These are phyloP conservation scores for Chaetomiaceae sp. DNA, from an alignment of 2,329 filamentous ascomycete genomes.

Conservation along the genomic window DNA sequence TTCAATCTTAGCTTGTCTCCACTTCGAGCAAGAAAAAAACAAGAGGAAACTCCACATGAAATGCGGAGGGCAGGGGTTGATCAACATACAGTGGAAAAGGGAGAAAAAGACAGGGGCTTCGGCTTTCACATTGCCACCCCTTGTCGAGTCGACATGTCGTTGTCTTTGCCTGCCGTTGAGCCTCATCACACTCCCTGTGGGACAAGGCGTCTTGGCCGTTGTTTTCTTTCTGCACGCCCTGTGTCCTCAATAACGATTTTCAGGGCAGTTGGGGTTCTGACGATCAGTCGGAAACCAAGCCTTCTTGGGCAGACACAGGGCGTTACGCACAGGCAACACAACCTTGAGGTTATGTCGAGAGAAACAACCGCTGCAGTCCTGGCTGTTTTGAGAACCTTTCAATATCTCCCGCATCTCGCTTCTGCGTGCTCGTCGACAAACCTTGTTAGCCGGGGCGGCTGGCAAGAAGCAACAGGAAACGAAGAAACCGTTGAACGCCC, in stretches of 20 bases:
- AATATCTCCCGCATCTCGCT: constrained; percentile 11
- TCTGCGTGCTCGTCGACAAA: neutral
- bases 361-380: neutral
- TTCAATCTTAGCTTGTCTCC: constrained; percentile 2
- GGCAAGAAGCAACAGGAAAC: neutral
- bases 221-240: too few species aligned
- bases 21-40: constrained; percentile 7
- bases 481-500: too few species aligned
- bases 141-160: too few species aligned
- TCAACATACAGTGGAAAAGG: neutral
- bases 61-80: constrained; percentile 7
- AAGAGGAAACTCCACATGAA: neutral
- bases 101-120: neutral
- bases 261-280: neutral
- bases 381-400: neutral
- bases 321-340: neutral
- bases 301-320: neutral
- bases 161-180: neutral
- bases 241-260: neutral
- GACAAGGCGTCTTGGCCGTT: neutral
- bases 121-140: neutral
- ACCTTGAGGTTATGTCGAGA: neutral
- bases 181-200: neutral
- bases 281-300: neutral
- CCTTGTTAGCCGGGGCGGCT: neutral